Evolutionary conservation across 306 rosid species (phyloP), one percentile per base, ranked within the genome.

Genomic region (Quercus parvula): DNA sequence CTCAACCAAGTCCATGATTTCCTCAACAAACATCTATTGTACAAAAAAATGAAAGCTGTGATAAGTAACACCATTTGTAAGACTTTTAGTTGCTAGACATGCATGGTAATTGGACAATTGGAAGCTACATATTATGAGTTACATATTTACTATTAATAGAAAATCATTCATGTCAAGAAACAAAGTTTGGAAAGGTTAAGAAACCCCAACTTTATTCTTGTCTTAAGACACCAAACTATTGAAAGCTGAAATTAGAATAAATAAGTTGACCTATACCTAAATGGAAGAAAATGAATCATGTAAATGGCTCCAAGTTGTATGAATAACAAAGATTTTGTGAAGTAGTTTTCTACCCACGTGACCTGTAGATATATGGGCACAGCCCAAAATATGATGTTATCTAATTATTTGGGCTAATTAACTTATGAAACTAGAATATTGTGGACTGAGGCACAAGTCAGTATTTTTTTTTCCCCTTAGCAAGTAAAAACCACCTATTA

Each of bases 1-100:
- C 84, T 88, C 91, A 61, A 81, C 88, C 59, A 86, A 86, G 44
- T 81, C 84, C 89, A 88, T 86, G 51, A 88, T 85, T 84, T 84
- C 89, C 55, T 82, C 85, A 58, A 84, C 88, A 84, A 86, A 88
- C 85, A 85, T 79, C 91, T 88, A 81, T 4, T 61, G 27, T 12
- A 54, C 20, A 51, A 38, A 19, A 19, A 2, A 49, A 74, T 54
- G 33, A 15, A 77, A 80, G 73, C 33, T 24, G 7, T 9, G 66
- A 18, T 59, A 25, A 24, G 66, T 11, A 59, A 31, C 46, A 17
- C 70, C 20, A 64, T 64, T 18, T 38, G 70, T 31, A 30, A 3
- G 3, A 5, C 41, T 31, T 49, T 49, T 11, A 49, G 54, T 12
- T 49, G 1, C 54, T 49, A 49, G 54, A 49, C 54, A 49, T 49